Percentiles rank a stretch among this genome's conserved stretches.
These are phyloP conservation scores for Phyllosticta citriasiana DNA, from an alignment of 2,329 filamentous ascomycete genomes.

Conservation along the genomic window DNA sequence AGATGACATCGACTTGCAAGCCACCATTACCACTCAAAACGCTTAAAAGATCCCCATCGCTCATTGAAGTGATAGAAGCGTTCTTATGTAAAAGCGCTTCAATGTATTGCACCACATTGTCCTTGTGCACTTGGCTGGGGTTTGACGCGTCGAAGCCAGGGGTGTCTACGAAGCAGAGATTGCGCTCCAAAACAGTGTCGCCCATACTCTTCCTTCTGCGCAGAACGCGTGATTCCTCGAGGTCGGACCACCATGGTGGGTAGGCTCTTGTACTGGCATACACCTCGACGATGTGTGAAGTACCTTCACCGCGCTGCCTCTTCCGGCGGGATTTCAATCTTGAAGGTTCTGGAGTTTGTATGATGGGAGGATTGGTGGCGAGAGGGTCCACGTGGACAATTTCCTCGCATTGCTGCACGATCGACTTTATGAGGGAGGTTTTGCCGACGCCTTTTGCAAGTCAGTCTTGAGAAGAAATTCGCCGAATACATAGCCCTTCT, in stretches of 20 bases:
- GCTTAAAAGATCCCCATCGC: conserved; percentile 63
- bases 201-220: conserved; percentile 56
- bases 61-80: conserved; percentile 50
- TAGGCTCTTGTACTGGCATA: conserved; percentile 50
- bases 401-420: conserved; percentile 77
- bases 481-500: background rate
- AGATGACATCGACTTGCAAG: conserved; percentile 69
- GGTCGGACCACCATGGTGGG: conserved; percentile 70
- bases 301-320: conserved; percentile 2
- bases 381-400: conserved; percentile 85
- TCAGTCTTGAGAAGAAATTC: conserved; percentile 11
- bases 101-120: conserved; percentile 53
- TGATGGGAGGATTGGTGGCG: conserved; percentile 16
- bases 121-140: conserved; percentile 27
- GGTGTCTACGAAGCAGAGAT: conserved; percentile 88
- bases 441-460: conserved; percentile 62
- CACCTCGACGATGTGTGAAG: conserved; percentile 27
- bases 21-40: conserved; percentile 75
- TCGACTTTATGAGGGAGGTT: conserved; percentile 77
- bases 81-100: conserved; percentile 58
- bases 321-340: conserved; percentile 20
- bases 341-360: conserved; percentile 15
- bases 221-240: conserved; percentile 54
- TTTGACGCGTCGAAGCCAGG: conserved; percentile 46
- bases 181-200: conserved; percentile 75